Conservation (phyloP, 2,329 filamentous ascomycete genomes). For the Salinomyces thailandicus region DNA sequence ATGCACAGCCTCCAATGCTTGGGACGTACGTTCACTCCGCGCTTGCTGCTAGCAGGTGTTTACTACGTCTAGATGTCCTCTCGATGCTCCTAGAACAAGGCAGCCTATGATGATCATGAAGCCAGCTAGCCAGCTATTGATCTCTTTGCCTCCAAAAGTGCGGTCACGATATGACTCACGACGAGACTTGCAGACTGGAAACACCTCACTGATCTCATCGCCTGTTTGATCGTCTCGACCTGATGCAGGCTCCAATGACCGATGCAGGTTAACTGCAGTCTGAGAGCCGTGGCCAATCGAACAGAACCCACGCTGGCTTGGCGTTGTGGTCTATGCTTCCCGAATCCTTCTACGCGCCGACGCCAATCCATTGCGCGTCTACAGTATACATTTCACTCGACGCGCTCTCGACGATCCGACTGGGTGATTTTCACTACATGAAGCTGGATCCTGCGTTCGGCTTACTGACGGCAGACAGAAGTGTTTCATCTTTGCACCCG, state of each 20-base stretch:
- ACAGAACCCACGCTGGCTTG: conserved; percentile 2
- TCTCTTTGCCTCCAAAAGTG: too few relatives aligned
- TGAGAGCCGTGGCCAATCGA: conserved; percentile 1
- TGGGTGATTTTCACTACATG: conserved; percentile 10
- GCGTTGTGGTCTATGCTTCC: conserved; percentile 7
- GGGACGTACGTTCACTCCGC: too few relatives aligned
- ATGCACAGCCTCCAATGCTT: conserved; percentile 4
- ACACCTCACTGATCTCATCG: conserved; percentile 5
- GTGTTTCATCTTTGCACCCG: conserved; percentile 24
- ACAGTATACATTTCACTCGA: conserved; percentile 9
- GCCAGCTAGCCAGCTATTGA: too few relatives aligned
- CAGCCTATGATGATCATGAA: too few relatives aligned
- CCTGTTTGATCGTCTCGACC: conserved; percentile 9
- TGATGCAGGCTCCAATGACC: conserved; percentile 3
- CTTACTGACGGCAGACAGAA: conserved; percentile 7
- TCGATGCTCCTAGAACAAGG: too few relatives aligned
- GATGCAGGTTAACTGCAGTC: conserved; percentile 1
- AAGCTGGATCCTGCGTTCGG: conserved; percentile 5
- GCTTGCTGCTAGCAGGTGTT: too few relatives aligned
- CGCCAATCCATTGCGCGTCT: conserved; percentile 9
- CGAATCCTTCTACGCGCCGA: conserved; percentile 10
- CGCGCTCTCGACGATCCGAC: conserved; percentile 4
- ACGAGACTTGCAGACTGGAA: conserved; percentile 5
- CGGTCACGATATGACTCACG: conserved; percentile 10
- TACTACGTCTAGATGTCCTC: too few relatives aligned